These are phyloP conservation scores for Aspergillus brasiliensis DNA, from an alignment of 2,329 filamentous ascomycete genomes.

Conservation along the genomic window DNA sequence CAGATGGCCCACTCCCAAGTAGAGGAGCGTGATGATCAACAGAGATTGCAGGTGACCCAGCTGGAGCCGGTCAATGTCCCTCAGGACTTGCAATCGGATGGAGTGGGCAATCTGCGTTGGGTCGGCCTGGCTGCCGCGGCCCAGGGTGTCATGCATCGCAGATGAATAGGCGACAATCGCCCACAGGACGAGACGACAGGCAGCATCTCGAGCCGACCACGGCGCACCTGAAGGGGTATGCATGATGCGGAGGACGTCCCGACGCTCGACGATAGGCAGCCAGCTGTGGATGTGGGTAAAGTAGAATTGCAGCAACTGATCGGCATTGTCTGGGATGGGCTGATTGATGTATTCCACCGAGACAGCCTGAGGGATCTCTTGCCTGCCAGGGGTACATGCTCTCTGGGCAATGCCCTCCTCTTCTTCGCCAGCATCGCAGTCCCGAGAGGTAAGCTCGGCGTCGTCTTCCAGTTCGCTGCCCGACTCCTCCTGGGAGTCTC, in stretches of 20 bases:
- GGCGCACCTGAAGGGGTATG: conserved; percentile 33
- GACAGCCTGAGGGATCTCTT: too few species aligned
- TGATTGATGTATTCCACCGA: not conserved
- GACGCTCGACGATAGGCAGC: conserved; percentile 70
- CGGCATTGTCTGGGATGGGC: conserved; percentile 4
- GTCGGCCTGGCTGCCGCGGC: too few species aligned
- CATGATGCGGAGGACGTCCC: conserved; percentile 57
- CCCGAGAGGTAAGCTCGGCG: too few species aligned
- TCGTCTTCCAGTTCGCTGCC: too few species aligned
- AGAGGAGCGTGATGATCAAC: not conserved
- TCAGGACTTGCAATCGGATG: not conserved
- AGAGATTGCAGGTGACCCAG: not conserved
- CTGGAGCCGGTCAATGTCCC: not conserved
- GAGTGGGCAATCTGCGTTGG: not conserved
- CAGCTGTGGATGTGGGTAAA: conserved; percentile 72
- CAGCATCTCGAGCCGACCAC: not conserved
- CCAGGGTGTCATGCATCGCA: too few species aligned
- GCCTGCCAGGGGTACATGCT: too few species aligned
- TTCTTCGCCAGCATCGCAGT: too few species aligned
- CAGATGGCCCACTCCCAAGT: not conserved
- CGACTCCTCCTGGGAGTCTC: not conserved
- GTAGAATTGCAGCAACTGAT: conserved; percentile 65
- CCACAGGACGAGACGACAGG: not conserved
- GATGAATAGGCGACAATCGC: not conserved
- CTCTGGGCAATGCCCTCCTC: too few species aligned